These are phyloP conservation scores for Mycena citricolor DNA, from an alignment of 1,284 basidiomycete species.

Conservation along the genomic window DNA sequence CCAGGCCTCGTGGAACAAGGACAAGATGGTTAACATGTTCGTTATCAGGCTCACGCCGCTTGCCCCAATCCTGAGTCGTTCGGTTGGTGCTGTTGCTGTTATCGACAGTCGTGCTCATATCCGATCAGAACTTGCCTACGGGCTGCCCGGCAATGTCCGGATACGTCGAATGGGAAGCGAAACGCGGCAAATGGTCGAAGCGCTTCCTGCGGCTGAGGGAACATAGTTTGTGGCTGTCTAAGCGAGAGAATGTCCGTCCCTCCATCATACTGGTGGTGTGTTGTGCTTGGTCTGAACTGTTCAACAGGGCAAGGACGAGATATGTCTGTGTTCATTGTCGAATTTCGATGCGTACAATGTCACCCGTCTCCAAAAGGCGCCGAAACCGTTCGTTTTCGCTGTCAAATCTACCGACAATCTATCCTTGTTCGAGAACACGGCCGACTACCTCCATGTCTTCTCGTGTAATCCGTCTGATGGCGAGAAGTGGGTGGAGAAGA, in stretches of 20 bases:
- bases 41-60: constrained; percentile 72
- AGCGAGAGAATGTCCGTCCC: constrained; percentile 76
- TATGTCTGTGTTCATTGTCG: constrained; percentile 75
- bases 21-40: constrained; percentile 74
- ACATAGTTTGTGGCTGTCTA: constrained; percentile 81
- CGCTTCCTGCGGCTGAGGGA: constrained; percentile 83
- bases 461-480: constrained; percentile 73
- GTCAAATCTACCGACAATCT: constrained; percentile 86
- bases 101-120: constrained; percentile 17
- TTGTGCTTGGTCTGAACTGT: constrained; percentile 8
- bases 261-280: constrained; percentile 1
- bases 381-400: constrained; percentile 79
- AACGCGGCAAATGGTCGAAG: constrained; percentile 91
- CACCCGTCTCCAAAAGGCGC: constrained; percentile 69
- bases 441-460: constrained; percentile 84
- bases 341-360: constrained; percentile 84
- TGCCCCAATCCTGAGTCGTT: constrained; percentile 53
- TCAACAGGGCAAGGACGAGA: constrained; percentile 77
- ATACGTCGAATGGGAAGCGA: constrained; percentile 83
- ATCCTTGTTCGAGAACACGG: constrained; percentile 79
- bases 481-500: constrained; percentile 66
- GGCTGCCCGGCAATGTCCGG: constrained; percentile 69
- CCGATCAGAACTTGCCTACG: constrained; percentile 61
- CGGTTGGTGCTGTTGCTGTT: constrained; percentile 42
- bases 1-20: constrained; percentile 80